Evolutionary conservation across 352 stramenopile species (phyloP), one percentile per base, ranked within the genome.

Genomic region (Aphanomyces astaci): DNA sequence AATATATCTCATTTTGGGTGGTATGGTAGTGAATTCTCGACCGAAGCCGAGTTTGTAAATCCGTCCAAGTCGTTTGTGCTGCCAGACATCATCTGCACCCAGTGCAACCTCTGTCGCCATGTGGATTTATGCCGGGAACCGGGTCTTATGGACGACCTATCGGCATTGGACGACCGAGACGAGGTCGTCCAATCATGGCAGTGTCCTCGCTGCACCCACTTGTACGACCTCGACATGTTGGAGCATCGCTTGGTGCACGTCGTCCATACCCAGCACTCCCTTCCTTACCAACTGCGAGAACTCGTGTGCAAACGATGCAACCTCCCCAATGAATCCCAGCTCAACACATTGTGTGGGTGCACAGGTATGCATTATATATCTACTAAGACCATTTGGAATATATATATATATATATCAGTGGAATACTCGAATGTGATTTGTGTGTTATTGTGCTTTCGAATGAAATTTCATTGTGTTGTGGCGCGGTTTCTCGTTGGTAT

Each of bases 111-210:
- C 63, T 98, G 90, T 64, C 79, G 88, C 25, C 92, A 98, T 43
- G 78, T 99, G n/a, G 97, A 99, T 76, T 74, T 99, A 13, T 99
- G 95, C 75, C 88, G 94, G 25, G 91, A 98, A 72, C 84, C 87
- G 36, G 85, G 93, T 54, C 74, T 96, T 7, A 93, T 98, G 55
- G 87, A 95, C 52, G 78, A 89, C 10, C 88, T 89, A 10, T 74
- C 64, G 48, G 64, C 57, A 4, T 57, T 2, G n/a, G 72, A 73
- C 22, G 71, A 76, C 24, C 63, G 73, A 43, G 62, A 76, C 32
- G 65, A 33, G n/a, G 69, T 81, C 7, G 67, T 77, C 22, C 33
- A 54, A 53, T 74, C 66, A 64, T 98, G 94, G 95, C 82, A 92
- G 54, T 99, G 96, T 65, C 85, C 87, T 63, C 88, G 96, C 52